These are phyloP conservation scores for Sarocladium kiliense DNA, from an alignment of 2,329 filamentous ascomycete species.

Conservation along the genomic window DNA sequence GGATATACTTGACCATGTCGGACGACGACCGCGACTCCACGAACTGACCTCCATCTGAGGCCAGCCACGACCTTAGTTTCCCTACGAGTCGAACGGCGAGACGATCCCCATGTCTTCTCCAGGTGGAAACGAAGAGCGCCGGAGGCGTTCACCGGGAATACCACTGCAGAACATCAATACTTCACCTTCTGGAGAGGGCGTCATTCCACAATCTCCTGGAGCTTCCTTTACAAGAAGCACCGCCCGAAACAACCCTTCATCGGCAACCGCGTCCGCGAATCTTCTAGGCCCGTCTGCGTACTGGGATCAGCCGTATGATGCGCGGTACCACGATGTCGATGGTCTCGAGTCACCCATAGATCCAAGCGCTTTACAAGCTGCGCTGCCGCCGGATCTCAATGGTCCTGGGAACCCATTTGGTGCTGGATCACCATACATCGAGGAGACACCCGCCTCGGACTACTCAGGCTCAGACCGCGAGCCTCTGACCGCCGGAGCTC, in stretches of 20 bases:
- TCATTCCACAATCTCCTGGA: background rate
- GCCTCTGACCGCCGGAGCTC: slow-evolving; percentile 50
- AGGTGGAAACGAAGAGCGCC: background rate
- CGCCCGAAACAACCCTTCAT: background rate
- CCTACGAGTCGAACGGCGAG: background rate
- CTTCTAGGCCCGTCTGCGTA: slow-evolving; percentile 44
- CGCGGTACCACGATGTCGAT: slow-evolving; percentile 28
- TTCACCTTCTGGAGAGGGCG: background rate
- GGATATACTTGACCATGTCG: background rate
- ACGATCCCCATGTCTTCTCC: background rate
- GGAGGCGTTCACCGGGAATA: slow-evolving; percentile 3
- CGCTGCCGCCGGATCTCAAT: slow-evolving; percentile 46
- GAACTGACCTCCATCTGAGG: slow-evolving; percentile 1
- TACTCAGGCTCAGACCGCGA: slow-evolving; percentile 53
- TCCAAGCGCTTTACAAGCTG: slow-evolving; percentile 46
- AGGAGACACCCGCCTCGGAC: slow-evolving; percentile 25
- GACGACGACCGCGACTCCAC: background rate
- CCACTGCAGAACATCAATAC: slow-evolving; percentile 5
- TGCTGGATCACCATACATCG: slow-evolving; percentile 25
- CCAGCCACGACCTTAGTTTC: background rate
- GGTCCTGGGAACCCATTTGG: slow-evolving; percentile 22
- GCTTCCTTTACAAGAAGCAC: background rate
- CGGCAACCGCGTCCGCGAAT: slow-evolving; percentile 19
- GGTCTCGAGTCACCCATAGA: slow-evolving; percentile 48
- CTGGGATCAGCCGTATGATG: slow-evolving; percentile 44